Evolutionary conservation across 345 rosid genomes (phyloP).

Genomic region (Boechera retrofracta): DNA sequence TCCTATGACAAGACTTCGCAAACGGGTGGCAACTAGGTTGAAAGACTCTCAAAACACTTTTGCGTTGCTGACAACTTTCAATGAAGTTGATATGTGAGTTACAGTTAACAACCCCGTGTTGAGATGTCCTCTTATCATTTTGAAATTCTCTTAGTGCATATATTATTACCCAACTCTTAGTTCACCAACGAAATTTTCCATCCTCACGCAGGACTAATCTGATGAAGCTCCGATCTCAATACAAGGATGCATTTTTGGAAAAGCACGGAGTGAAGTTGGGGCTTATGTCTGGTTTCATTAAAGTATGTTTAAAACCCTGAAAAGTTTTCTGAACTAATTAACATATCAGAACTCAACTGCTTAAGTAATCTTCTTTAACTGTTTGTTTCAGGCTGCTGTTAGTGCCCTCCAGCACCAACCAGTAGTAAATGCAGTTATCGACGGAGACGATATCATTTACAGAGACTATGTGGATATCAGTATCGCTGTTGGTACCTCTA

Average conservation of each 20-base stretch:
- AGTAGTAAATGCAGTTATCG: conserved; percentile 95
- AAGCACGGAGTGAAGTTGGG: conserved; percentile 99
- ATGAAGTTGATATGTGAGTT: conserved; percentile 96
- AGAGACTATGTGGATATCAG: conserved; percentile 95
- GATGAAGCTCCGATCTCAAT: conserved; percentile 96
- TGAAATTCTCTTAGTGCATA: neutral
- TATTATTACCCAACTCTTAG: neutral
- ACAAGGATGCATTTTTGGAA: conserved; percentile 93
- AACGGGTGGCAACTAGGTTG: conserved; percentile 92
- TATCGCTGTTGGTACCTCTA: conserved; percentile 78
- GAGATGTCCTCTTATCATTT: conserved; percentile 6
- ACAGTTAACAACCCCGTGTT: neutral
- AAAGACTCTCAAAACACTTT: conserved; percentile 98
- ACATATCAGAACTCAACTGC: neutral
- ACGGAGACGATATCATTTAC: conserved; percentile 96
- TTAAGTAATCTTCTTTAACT: conserved; percentile 21
- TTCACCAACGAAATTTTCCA: neutral
- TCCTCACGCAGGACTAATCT: conserved; percentile 76
- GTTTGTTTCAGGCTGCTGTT: conserved; percentile 83
- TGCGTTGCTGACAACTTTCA: conserved; percentile 94
- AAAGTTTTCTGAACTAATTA: neutral
- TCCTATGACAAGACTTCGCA: conserved; percentile 98
- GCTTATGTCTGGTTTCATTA: conserved; percentile 96
- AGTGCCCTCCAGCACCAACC: conserved; percentile 96
- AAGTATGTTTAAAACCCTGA: conserved; percentile 50